A percentile compares a stretch with the other conserved stretches of the same genome.
Evolutionary conservation across 345 rosid genomes (phyloP).

Genomic region (Hevea brasiliensis): DNA sequence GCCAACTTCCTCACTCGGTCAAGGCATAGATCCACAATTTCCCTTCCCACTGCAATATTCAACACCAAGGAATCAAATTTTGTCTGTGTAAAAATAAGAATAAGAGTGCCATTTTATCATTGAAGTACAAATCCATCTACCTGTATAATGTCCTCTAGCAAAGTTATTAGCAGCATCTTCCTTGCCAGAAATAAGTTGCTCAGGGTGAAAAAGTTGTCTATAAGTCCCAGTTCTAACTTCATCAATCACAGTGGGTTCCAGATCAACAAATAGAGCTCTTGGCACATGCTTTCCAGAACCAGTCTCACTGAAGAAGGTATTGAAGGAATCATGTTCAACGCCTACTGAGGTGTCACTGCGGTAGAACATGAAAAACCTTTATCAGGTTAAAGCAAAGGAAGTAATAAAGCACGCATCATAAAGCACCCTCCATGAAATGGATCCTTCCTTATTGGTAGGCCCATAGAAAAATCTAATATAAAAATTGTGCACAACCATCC

Average conservation of each 20-base stretch:
- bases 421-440: too few species aligned
- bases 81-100: neutral
- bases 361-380: conserved; percentile 2
- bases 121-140: conserved; percentile 28
- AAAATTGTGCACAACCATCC: too few species aligned
- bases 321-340: conserved; percentile 66
- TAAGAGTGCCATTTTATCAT: conserved; percentile 3
- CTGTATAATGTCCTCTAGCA: conserved; percentile 91
- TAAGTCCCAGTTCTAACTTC: conserved; percentile 75
- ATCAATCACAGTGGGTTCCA: conserved; percentile 85
- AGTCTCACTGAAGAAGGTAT: conserved; percentile 66
- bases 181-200: conserved; percentile 91
- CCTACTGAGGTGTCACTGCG: conserved; percentile 68
- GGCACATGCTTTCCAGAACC: conserved; percentile 90
- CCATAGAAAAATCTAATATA: too few species aligned
- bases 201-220: conserved; percentile 88
- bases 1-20: conserved; percentile 79
- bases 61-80: conserved; percentile 2
- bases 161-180: conserved; percentile 93
- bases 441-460: too few species aligned
- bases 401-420: neutral
- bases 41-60: conserved; percentile 70
- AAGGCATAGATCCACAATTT: conserved; percentile 79
- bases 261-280: conserved; percentile 78
- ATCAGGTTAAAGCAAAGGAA: neutral